These are phyloP conservation scores for Claviceps fusiformis DNA, from an alignment of 2,329 filamentous ascomycete species.

Conservation along the genomic window DNA sequence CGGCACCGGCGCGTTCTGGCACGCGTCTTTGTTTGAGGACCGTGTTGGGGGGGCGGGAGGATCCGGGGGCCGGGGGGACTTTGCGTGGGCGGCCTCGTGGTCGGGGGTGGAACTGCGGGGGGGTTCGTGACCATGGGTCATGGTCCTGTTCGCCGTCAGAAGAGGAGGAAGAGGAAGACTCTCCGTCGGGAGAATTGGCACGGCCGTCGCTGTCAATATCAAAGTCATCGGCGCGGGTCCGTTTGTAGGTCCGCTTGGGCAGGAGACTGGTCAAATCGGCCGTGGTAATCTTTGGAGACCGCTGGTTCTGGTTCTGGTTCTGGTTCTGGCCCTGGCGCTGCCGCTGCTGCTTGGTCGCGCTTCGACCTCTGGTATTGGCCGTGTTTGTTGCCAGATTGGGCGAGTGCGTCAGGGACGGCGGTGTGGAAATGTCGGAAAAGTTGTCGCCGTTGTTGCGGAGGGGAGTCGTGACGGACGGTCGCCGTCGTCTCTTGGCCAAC, in stretches of 20 bases:
- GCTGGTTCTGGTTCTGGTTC: background rate
- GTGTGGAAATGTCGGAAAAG: conserved; percentile 46
- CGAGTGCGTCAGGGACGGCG: conserved; percentile 53
- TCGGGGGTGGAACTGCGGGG: background rate
- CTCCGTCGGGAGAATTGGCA: conserved; percentile 29
- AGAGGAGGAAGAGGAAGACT: conserved; percentile 43
- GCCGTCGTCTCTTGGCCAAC: conserved; percentile 33
- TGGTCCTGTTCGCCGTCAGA: conserved; percentile 39
- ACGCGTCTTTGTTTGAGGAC: conserved; percentile 14
- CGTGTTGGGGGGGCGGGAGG: conserved; percentile 13
- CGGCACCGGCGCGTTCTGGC: conserved; percentile 4
- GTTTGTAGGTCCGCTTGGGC: conserved; percentile 36
- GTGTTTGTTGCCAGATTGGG: conserved; percentile 33
- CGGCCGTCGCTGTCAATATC: conserved; percentile 33
- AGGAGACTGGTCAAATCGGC: conserved; percentile 40
- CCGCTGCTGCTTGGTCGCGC: conserved; percentile 17
- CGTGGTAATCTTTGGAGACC: conserved; percentile 34
- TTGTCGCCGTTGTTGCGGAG: conserved; percentile 19
- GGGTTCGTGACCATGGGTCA: conserved; percentile 18
- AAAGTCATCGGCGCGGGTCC: conserved; percentile 23
- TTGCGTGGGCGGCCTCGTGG: conserved; percentile 13
- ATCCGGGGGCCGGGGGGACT: conserved; percentile 12
- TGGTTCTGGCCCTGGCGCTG: conserved; percentile 15
- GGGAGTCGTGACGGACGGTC: conserved; percentile 24
- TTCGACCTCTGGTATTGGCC: conserved; percentile 15